A percentile compares a stretch with the other conserved stretches of the same genome.
phyloP scores from a whole-genome alignment of 352 stramenopile genomes.

The Saprolegnia diclina region DNA sequence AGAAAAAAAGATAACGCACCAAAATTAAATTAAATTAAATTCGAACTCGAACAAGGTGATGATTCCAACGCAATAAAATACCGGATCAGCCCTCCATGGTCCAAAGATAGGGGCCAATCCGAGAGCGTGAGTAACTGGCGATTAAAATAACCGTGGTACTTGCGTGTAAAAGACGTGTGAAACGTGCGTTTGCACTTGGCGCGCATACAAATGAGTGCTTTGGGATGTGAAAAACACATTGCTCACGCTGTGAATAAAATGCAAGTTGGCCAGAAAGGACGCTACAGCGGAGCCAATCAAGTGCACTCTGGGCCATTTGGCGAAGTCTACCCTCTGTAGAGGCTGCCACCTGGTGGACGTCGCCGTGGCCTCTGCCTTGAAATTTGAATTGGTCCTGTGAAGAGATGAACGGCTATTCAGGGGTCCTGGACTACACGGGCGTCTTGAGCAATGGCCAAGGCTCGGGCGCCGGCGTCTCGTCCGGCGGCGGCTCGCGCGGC shows the following conservation, averaged over 20 bases:
- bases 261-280: no score
- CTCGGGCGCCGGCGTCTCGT: background rate
- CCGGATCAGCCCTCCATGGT: background rate
- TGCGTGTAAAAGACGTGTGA: no score
- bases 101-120: background rate
- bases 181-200: no score
- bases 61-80: background rate
- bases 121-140: no score
- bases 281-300: background rate
- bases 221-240: no score
- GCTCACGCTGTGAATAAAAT: no score
- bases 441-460: slow-evolving; percentile 7
- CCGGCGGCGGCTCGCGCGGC: background rate
- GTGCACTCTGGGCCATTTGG: background rate
- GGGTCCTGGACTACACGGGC: slow-evolving; percentile 15
- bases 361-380: background rate
- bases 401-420: slow-evolving; percentile 22
- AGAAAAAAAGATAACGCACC: no score
- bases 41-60: background rate
- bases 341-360: background rate
- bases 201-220: no score
- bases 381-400: background rate
- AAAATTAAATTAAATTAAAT: no score
- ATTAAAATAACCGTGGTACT: no score
- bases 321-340: background rate